These are phyloP conservation scores for Rhynchosporium agropyri DNA, from an alignment of 2,329 filamentous ascomycete genomes.

Conservation along the genomic window DNA sequence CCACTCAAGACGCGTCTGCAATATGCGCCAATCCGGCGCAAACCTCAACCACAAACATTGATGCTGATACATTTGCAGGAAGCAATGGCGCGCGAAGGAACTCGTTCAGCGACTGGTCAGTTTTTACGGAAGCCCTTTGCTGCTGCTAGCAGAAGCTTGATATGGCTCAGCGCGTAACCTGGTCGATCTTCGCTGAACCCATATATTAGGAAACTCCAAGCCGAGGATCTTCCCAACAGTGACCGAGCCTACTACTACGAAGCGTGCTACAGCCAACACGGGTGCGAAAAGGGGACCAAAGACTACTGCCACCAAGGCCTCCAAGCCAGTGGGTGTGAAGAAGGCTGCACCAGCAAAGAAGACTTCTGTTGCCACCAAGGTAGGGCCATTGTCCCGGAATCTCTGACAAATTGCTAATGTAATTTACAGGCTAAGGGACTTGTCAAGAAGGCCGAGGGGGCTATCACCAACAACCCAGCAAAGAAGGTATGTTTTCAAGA, in stretches of 20 bases:
- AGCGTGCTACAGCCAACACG: conserved; percentile 39
- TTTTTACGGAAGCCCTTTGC: conserved; percentile 24
- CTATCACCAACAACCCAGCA: conserved; percentile 42
- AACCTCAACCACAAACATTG: conserved; percentile 31
- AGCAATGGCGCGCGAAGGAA: conserved; percentile 40
- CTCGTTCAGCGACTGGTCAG: conserved; percentile 39
- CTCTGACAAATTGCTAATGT: conserved; percentile 25
- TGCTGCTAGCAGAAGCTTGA: conserved; percentile 24
- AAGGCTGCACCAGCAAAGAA: conserved; percentile 41
- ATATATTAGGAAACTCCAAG: conserved; percentile 37
- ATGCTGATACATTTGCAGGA: conserved; percentile 36
- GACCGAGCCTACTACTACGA: conserved; percentile 36
- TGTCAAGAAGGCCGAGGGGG: conserved; percentile 42
- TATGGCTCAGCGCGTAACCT: conserved; percentile 35
- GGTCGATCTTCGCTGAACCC: conserved; percentile 33
- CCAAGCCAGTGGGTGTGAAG: conserved; percentile 41
- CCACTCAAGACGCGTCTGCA: conserved; percentile 32
- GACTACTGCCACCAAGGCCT: conserved; percentile 42
- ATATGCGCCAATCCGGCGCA: conserved; percentile 35
- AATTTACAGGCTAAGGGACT: conserved; percentile 37
- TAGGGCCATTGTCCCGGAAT: conserved; percentile 25
- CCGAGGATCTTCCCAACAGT: conserved; percentile 39
- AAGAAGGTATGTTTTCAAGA: conserved; percentile 43
- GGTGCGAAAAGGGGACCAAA: conserved; percentile 39
- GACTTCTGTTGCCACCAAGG: conserved; percentile 39